These are phyloP conservation scores for Pichia nakasei DNA, from an alignment of 805 yeast species.

Conservation along the genomic window DNA sequence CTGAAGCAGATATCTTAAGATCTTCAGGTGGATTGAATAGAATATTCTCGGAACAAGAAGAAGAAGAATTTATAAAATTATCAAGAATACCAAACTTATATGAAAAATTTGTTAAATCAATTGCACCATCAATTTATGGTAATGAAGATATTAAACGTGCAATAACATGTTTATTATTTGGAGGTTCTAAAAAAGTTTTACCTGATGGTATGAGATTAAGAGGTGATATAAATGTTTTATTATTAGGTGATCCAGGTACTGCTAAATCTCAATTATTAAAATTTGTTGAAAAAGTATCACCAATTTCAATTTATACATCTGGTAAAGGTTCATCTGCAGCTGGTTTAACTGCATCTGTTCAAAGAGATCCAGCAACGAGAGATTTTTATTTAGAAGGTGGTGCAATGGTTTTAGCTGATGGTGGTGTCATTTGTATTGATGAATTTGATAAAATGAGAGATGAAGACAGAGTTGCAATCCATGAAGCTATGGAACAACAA, in stretches of 20 bases:
- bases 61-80: conserved; percentile 75
- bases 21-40: conserved; percentile 37
- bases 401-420: conserved; percentile 99
- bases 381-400: conserved; percentile 98
- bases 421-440: conserved; percentile 98
- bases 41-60: conserved; percentile 85
- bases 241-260: conserved; percentile 98
- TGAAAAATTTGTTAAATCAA: conserved; percentile 75
- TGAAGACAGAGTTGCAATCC: conserved; percentile 97
- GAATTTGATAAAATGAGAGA: conserved; percentile 99
- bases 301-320: conserved; percentile 91
- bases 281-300: conserved; percentile 90
- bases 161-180: conserved; percentile 83
- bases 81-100: conserved; percentile 80
- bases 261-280: conserved; percentile 94
- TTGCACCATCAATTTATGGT: conserved; percentile 97
- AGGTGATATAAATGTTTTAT: conserved; percentile 91
- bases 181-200: conserved; percentile 84
- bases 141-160: conserved; percentile 89
- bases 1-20: conserved; percentile 50
- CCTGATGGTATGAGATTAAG: conserved; percentile 96
- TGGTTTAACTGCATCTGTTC: conserved; percentile 97
- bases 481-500: conserved; percentile 99
- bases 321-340: conserved; percentile 99
- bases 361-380: conserved; percentile 77